A percentile compares a stretch with the other conserved stretches of the same genome.
phyloP scores from a whole-genome alignment of 2,329 filamentous ascomycete species.

The Tolypocladium album region DNA sequence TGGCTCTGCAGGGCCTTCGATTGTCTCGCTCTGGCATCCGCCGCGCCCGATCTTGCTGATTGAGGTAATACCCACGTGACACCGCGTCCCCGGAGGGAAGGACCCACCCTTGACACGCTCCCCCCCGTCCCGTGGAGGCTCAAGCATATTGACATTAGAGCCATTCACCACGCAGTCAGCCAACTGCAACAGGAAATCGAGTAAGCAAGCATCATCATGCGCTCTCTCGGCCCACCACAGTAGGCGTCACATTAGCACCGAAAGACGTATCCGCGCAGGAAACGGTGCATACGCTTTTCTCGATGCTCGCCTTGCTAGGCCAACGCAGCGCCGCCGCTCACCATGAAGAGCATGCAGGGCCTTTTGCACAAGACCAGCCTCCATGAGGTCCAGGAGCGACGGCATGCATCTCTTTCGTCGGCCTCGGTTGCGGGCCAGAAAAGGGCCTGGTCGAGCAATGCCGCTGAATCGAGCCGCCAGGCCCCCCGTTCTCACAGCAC shows the following conservation, averaged over 20 bases:
- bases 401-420: slow-evolving; percentile 24
- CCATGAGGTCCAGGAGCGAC: slow-evolving; percentile 29
- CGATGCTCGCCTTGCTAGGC: background rate
- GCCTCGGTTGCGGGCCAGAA: slow-evolving; percentile 38
- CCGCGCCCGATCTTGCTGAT: background rate
- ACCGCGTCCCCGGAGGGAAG: slow-evolving; percentile 8
- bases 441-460: slow-evolving; percentile 20
- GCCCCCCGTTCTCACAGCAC: slow-evolving; percentile 4
- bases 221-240: background rate
- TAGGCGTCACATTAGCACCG: background rate
- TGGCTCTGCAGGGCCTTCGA: background rate
- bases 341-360: slow-evolving; percentile 29
- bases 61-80: slow-evolving; percentile 11
- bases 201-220: background rate
- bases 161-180: background rate
- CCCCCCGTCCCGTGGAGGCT: background rate
- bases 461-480: slow-evolving; percentile 4
- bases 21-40: background rate
- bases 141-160: background rate
- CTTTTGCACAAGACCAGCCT: slow-evolving; percentile 40
- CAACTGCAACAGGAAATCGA: background rate
- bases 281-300: background rate
- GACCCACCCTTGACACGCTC: background rate
- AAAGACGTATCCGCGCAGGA: background rate
- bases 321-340: slow-evolving; percentile 3